phyloP scores from a whole-genome alignment of 768 basidiomycete genomes.

The Kwoniella shandongensis region DNA sequence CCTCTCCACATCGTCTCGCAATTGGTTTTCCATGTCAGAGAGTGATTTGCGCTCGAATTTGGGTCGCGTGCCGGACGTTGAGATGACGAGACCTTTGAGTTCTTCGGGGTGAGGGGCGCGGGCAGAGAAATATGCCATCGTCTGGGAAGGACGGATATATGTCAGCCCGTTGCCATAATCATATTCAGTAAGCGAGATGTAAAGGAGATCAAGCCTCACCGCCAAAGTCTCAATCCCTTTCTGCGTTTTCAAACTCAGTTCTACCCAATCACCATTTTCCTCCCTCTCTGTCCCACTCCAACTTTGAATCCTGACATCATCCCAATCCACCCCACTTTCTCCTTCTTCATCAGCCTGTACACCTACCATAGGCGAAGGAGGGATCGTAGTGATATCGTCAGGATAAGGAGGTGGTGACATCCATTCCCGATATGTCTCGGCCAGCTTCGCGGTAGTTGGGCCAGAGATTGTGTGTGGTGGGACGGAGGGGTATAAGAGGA shows the following conservation, averaged over 20 bases:
- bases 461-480: not conserved
- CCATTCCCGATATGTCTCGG: conserved; percentile 29
- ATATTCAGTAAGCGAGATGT: no score
- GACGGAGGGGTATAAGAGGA: conserved; percentile 23
- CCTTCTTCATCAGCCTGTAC: conserved; percentile 19
- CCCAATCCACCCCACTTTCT: conserved; percentile 37
- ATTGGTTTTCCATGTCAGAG: conserved; percentile 29
- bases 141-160: not conserved
- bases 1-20: conserved; percentile 32
- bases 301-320: conserved; percentile 39
- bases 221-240: conserved; percentile 34
- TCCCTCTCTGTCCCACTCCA: conserved; percentile 37
- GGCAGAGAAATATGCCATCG: conserved; percentile 21
- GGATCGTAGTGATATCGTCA: conserved; percentile 18
- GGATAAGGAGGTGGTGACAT: conserved; percentile 38
- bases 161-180: not conserved
- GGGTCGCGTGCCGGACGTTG: conserved; percentile 10
- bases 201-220: no score
- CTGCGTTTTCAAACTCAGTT: conserved; percentile 21
- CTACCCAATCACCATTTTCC: conserved; percentile 37
- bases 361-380: conserved; percentile 35
- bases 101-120: conserved; percentile 25
- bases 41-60: conserved; percentile 27
- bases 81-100: conserved; percentile 26
- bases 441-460: conserved; percentile 22